phyloP scores from a whole-genome alignment of 805 yeast species.

The Kregervanrija pseudodelftensis region DNA sequence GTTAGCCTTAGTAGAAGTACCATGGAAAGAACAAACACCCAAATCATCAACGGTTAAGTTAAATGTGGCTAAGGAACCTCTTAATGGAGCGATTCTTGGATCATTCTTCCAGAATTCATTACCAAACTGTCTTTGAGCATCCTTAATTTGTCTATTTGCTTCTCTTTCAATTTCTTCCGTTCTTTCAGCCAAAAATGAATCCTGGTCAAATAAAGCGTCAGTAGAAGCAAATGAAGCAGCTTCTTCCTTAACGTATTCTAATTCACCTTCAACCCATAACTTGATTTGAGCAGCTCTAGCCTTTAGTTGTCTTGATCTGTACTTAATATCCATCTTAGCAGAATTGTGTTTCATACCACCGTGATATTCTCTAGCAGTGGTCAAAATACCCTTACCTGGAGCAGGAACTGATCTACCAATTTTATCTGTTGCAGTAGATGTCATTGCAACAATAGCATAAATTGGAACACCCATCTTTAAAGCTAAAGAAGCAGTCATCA shows the following conservation, averaged over 20 bases:
- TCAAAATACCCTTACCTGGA: slow-evolving; percentile 99
- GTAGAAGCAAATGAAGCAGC: slow-evolving; percentile 43
- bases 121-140: slow-evolving; percentile 92
- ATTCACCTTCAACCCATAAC: slow-evolving; percentile 79
- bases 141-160: slow-evolving; percentile 74
- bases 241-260: slow-evolving; percentile 63
- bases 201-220: slow-evolving; percentile 44
- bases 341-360: slow-evolving; percentile 72
- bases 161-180: slow-evolving; percentile 82
- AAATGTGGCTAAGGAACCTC: slow-evolving; percentile 95
- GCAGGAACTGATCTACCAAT: slow-evolving; percentile 99
- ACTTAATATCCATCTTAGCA: slow-evolving; percentile 78
- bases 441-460: slow-evolving; percentile 87
- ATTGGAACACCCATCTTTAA: slow-evolving; percentile 98
- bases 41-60: slow-evolving; percentile 91
- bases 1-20: slow-evolving; percentile 97
- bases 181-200: slow-evolving; percentile 65
- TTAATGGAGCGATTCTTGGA: slow-evolving; percentile 90
- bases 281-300: slow-evolving; percentile 71
- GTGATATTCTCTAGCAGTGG: slow-evolving; percentile 93
- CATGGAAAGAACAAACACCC: slow-evolving; percentile 97
- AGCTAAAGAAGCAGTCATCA: slow-evolving; percentile 93
- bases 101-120: slow-evolving; percentile 87
- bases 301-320: slow-evolving; percentile 87
- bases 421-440: slow-evolving; percentile 97